Base-by-base conservation (phyloP, 768 basidiomycete species). In the Lactarius pseudohatsudake region DNA sequence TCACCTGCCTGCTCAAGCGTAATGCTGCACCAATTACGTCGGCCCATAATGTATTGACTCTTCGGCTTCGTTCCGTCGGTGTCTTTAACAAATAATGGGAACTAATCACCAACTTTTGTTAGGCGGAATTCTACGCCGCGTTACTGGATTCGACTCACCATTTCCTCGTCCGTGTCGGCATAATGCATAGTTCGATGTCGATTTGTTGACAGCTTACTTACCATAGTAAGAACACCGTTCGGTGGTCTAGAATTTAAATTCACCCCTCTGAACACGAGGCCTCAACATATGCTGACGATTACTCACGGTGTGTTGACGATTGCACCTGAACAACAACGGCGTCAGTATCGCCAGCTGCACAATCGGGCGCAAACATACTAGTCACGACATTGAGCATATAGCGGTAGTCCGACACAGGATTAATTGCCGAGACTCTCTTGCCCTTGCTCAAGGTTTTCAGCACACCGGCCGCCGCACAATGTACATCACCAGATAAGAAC, bases 231-330 rank as follows among this genome's bases (percentile, higher is more conserved):
- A 16, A 96, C 94, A 3, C 80, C 83, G 61, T 79, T 77, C 0
- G 93, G 92, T 16, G 91, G 91, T 40, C 77, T 79, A 63, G 7
- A 36, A 50, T 36, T 32, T 16, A 22, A 38, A 43, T 36, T 9
- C 45, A n/a, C 56, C 32, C 57, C 60, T 26, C 65, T 22, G 8
- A 34, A 41, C 47, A 63, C 54, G 41, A 47, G 50, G 30, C 28
- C 11, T 1, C 40, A 2, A 7, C 15, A 7, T 11, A 15, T 11
- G 16, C 20, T 11, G 22, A 34, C 22, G 7, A 66, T 9, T 11
- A 80, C 90, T 74, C 73, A 89, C 90, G 96, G 95, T 6, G 96
- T 97, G 74, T 97, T 96, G 57, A 99, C 96, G 69, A 99, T 98
- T 16, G 96, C 96, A 72, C 87, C 86, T 88, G 60, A 50, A 68